A percentile compares a stretch with the other conserved stretches of the same genome.
phyloP scores from a whole-genome alignment of 169 alveolate species.

The Eimeria falciformis region DNA sequence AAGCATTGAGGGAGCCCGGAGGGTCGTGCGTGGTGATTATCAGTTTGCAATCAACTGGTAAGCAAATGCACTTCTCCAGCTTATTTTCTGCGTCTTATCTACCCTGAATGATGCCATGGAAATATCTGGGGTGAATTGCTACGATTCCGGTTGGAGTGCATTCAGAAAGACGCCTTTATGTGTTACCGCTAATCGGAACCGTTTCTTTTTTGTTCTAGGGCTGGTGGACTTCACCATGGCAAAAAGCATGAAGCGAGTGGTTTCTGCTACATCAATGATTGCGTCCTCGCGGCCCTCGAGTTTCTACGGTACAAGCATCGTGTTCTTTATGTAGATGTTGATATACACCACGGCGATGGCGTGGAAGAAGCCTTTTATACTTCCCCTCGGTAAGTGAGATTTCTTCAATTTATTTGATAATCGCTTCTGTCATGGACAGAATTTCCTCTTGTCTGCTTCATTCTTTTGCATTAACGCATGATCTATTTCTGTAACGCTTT shows the following conservation, averaged over 20 bases:
- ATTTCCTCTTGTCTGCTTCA: neutral
- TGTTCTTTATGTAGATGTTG: constrained; percentile 99
- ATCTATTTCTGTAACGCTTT: no score
- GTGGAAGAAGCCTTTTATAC: constrained; percentile 98
- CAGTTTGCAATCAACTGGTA: constrained; percentile 95
- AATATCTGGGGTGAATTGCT: no score
- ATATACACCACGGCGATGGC: constrained; percentile 99
- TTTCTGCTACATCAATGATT: constrained; percentile 99
- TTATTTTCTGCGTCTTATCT: no score
- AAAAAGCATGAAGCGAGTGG: constrained; percentile 99
- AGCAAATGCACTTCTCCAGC: neutral
- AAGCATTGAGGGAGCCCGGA: constrained; percentile 92
- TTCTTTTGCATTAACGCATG: no score
- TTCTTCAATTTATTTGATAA: no score
- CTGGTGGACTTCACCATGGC: constrained; percentile 99
- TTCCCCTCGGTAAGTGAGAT: constrained; percentile 79
- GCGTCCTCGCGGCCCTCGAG: constrained; percentile 97
- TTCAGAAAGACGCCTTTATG: no score
- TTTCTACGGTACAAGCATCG: constrained; percentile 93
- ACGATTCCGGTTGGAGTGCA: no score
- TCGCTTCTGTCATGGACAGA: neutral
- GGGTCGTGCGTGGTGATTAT: constrained; percentile 93
- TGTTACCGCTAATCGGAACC: no score
- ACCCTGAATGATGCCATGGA: no score
- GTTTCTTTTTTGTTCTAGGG: constrained; percentile 87